phyloP scores from a whole-genome alignment of 2,329 filamentous ascomycete species.

The Talaromyces atroroseus region DNA sequence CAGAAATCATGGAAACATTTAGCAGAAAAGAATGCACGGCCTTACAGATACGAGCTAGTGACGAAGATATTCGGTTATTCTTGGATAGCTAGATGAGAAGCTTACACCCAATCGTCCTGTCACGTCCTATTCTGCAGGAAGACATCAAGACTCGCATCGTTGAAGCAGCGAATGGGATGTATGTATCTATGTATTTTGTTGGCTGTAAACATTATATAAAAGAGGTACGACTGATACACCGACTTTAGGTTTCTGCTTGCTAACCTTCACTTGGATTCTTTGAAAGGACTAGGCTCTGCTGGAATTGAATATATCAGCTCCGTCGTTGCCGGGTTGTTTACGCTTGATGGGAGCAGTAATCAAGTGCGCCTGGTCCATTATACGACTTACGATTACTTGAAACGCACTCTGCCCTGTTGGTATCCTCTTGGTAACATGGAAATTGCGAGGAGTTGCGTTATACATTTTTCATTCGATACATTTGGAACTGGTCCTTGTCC shows the following conservation, averaged over 20 bases:
- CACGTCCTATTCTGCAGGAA: not conserved
- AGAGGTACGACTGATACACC: not conserved
- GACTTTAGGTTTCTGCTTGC: slow-evolving; percentile 25
- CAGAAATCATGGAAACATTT: slow-evolving; percentile 4
- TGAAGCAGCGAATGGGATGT: slow-evolving; percentile 5
- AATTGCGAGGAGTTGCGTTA: slow-evolving; percentile 18
- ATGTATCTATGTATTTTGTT: not conserved
- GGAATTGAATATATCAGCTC: slow-evolving; percentile 21
- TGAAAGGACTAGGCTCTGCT: slow-evolving; percentile 13
- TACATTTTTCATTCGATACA: slow-evolving; percentile 19
- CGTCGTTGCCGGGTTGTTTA: slow-evolving; percentile 30
- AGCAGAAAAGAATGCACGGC: not conserved
- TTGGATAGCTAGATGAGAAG: not conserved
- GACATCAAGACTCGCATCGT: not conserved
- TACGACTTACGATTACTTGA: slow-evolving; percentile 28
- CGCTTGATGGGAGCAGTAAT: slow-evolving; percentile 24
- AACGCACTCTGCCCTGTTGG: slow-evolving; percentile 39
- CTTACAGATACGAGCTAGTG: slow-evolving; percentile 3
- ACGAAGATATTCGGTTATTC: slow-evolving; percentile 1
- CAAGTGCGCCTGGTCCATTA: slow-evolving; percentile 32
- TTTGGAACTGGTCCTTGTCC: slow-evolving; percentile 12
- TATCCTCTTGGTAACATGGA: slow-evolving; percentile 18
- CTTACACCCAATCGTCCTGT: not conserved
- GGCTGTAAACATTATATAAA: not conserved
- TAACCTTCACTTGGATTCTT: slow-evolving; percentile 19